phyloP scores from a whole-genome alignment of 148 eudicot species.

The Arbutus unedo region DNA sequence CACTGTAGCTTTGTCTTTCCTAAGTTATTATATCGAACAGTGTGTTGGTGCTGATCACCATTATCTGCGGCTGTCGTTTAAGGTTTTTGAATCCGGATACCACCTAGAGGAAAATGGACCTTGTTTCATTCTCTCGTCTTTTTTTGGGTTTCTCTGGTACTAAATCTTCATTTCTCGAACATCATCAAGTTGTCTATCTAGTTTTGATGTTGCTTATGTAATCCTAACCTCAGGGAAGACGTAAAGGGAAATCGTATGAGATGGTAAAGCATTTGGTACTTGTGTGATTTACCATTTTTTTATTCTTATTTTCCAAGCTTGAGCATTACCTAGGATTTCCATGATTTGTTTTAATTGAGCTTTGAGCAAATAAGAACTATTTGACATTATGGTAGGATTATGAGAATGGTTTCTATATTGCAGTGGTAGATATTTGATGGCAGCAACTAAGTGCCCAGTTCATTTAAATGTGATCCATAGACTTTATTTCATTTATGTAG shows the following conservation, averaged over 20 bases:
- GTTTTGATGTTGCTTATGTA: neutral
- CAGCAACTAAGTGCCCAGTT: neutral
- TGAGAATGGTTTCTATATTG: neutral
- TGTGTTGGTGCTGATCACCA: neutral
- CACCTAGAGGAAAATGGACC: neutral
- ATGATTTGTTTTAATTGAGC: neutral
- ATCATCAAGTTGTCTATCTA: neutral
- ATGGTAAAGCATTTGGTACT: neutral
- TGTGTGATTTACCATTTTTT: neutral
- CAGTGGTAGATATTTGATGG: neutral
- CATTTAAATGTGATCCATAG: neutral
- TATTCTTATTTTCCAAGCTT: neutral
- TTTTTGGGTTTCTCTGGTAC: neutral
- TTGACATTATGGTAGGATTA: neutral
- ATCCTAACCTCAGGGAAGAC: neutral
- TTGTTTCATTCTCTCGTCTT: neutral
- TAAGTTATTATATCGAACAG: neutral
- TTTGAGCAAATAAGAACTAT: neutral
- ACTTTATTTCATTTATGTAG: neutral
- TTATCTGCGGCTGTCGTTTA: neutral
- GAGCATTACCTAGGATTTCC: neutral
- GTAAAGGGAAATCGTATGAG: neutral
- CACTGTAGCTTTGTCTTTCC: neutral
- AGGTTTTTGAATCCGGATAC: neutral
- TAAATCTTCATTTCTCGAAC: neutral